Base-by-base conservation (phyloP, 1,284 basidiomycete species). In the Ceratobasidium theobromae region DNA sequence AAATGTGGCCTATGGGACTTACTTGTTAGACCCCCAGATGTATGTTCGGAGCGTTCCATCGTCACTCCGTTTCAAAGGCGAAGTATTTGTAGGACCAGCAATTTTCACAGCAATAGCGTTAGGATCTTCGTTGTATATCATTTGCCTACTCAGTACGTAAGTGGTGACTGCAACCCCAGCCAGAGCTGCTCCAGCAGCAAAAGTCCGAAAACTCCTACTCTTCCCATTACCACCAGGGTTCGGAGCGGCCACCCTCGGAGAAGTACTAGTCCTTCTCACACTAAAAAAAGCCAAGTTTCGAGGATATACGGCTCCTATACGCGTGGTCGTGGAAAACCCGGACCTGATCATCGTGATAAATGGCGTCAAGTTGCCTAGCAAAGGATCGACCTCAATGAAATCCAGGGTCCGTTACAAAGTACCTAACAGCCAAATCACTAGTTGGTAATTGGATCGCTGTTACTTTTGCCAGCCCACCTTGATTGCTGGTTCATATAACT, bases 21-120 rank as follows among this genome's bases (percentile, higher is more conserved):
- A 84, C 83, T 75, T 80, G 72, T 86, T 86, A 14, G 83, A 83
- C n/a, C 84, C 84, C 82, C 83, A 86, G 1, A 80, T 79, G 4
- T 83, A 71, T 4, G 80, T 74, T 46, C 74, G 72, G 32, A 84
- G 74, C 33, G 66, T 70, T 35, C 67, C 68, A 21, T 70, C 69
- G 35, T 68, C 67, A 5, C 48, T 58, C 25, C 51, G 46, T n/a
- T 53, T 57, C 21, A 53, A 35, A 14, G 60, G 45, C 14, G 51
- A 33, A 30, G 67, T 51, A 16, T 35, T 32, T 21, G 53, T 65
- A 11, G 46, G 30, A 12, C 52, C 38, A 21, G 38, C 16, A 16
- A 49, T 38, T 41, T 25, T 11, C 28, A 23, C 32, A 4, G 45
- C 46, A 4, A 33, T 12, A 16, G 21, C 6, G 3, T 25, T 16